Evolutionary conservation across 2,329 filamentous ascomycete genomes (phyloP).

Genomic region (Phialophora verrucosa): DNA sequence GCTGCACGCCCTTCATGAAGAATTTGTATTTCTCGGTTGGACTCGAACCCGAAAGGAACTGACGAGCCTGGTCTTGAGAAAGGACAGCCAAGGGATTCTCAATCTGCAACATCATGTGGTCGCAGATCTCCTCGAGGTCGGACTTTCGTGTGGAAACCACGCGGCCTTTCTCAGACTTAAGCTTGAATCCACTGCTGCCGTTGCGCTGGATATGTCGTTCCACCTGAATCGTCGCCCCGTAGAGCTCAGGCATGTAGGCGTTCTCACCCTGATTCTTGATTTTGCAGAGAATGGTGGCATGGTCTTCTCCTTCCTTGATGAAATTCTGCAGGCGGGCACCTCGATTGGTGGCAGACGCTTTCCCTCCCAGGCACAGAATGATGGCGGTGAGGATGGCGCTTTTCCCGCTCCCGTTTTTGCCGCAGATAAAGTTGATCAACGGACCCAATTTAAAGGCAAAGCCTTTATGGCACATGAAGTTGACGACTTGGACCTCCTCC

Average conservation of each 20-base stretch:
- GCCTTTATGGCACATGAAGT: conserved; percentile 94
- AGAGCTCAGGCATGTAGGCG: conserved; percentile 81
- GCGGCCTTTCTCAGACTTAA: conserved; percentile 74
- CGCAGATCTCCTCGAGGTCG: conserved; percentile 89
- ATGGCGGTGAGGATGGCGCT: conserved; percentile 93
- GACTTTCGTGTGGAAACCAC: conserved; percentile 78
- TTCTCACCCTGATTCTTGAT: conserved; percentile 89
- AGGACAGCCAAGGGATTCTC: conserved; percentile 96
- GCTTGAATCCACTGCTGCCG: conserved; percentile 72
- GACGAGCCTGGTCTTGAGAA: conserved; percentile 91
- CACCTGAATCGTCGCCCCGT: conserved; percentile 84
- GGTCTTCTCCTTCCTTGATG: conserved; percentile 85
- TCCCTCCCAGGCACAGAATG: conserved; percentile 91
- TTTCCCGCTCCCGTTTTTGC: conserved; percentile 96
- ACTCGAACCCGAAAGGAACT: conserved; percentile 86
- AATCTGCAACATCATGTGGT: conserved; percentile 91
- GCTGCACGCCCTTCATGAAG: conserved; percentile 90
- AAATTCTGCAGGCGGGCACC: conserved; percentile 87
- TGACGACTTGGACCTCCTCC: conserved; percentile 81
- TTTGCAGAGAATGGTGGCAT: conserved; percentile 74
- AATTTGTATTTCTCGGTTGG: conserved; percentile 91
- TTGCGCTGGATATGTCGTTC: conserved; percentile 82
- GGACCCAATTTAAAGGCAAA: conserved; percentile 86
- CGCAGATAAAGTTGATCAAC: conserved; percentile 96
- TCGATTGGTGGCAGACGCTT: conserved; percentile 89